Base-by-base conservation (phyloP, 192 early-diverging fungal genomes). In the Rhizophlyctis rosea region DNA sequence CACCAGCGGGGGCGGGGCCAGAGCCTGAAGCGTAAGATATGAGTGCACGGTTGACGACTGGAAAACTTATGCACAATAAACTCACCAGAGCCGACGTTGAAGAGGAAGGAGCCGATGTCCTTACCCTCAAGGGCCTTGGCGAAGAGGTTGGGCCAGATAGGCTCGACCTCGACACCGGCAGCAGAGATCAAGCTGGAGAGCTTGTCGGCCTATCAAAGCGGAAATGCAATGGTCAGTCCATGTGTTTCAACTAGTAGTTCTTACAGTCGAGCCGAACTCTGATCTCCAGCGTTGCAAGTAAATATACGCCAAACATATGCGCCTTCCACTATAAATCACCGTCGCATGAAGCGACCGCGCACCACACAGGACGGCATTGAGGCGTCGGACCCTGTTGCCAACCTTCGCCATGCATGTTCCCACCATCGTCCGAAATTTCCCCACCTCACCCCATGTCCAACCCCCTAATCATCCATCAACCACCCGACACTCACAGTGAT, bases 61-160 rank as follows among this genome's bases (percentile, higher is more conserved):
- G 13, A 16, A n/a, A 67, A n/a, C 18, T 1, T 3, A 0, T 11
- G 16, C 13, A 48, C 18, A 5, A 21, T 7, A 18, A 60, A 28
- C 30, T 0, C 44, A 68, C 64, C 73, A 55, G 68, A 63, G 64
- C 94, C 94, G 65, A 95, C 86, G 85, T 92, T 95, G 76, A 89
- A 83, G 67, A 97, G 82, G 78, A 96, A 86, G 72, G 88, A 86
- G 71, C 74, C 82, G 60, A 98, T 73, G 79, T 96, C 88, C 84
- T 91, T 88, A 67, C 93, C 92, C 64, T 82, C 92, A 69, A 98
- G 88, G 59, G 96, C 96, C 90, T 98, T 98, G 82, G 96, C 92
- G 83, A 96, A 98, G 70, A 98, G 83, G 76, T 74, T 82, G 74
- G 90, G 88, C 92, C 92, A 98, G 88, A 97, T 90, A 64, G 91